Evolutionary conservation across 108 stramenopile genomes (phyloP).

Genomic region (Nitzschia putrida): DNA sequence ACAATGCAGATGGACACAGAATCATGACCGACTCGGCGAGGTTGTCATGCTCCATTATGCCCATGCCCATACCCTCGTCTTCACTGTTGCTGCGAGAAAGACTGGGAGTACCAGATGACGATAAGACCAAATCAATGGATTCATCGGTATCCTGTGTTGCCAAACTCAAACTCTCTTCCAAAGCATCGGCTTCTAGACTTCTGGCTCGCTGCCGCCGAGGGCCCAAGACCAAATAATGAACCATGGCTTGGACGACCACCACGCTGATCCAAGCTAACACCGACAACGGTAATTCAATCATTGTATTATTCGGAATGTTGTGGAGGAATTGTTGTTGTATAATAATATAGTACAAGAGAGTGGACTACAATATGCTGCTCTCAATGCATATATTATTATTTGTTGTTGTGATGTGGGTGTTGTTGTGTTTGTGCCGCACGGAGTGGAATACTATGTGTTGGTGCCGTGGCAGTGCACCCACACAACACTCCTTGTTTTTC

Average conservation of each 20-base stretch:
- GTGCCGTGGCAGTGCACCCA: no score
- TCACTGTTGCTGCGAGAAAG: neutral
- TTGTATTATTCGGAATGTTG: constrained; percentile 6
- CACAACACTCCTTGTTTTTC: no score
- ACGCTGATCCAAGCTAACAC: constrained; percentile 45
- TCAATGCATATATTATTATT: no score
- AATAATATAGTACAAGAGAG: no score
- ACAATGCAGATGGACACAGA: no score
- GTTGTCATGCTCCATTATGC: neutral
- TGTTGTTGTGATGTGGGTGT: no score
- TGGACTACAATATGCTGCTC: no score
- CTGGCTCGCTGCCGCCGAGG: constrained; percentile 17
- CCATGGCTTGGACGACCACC: constrained; percentile 37
- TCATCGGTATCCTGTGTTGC: constrained; percentile 27
- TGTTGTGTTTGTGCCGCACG: no score
- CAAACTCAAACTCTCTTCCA: constrained; percentile 39
- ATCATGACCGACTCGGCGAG: neutral
- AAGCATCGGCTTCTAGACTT: constrained; percentile 1
- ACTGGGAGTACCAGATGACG: neutral
- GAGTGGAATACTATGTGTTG: no score
- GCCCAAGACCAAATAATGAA: constrained; percentile 44
- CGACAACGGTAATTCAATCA: constrained; percentile 39
- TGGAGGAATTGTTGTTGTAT: no score
- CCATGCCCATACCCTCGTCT: neutral
- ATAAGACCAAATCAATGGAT: neutral